These are phyloP conservation scores for Wickerhamiella dianesei DNA, from an alignment of 805 yeast species.

Conservation along the genomic window DNA sequence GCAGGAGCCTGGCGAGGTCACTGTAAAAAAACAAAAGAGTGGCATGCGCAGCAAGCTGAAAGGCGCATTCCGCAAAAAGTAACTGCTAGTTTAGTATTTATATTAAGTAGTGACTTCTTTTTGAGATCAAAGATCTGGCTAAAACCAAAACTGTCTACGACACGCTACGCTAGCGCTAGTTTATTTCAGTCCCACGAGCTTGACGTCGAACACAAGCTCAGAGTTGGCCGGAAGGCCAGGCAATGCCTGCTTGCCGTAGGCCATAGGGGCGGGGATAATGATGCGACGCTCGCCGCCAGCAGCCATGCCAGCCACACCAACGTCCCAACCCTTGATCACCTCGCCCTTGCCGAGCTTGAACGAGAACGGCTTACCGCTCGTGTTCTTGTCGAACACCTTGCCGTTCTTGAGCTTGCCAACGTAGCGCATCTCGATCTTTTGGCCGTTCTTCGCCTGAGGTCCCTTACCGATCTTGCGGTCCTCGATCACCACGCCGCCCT, in stretches of 20 bases:
- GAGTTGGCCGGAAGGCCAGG: constrained; percentile 99
- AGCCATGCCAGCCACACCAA: constrained; percentile 97
- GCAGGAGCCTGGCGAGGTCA: not conserved
- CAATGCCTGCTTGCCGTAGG: constrained; percentile 83
- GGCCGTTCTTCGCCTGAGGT: constrained; percentile 71
- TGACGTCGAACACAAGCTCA: constrained; percentile 90
- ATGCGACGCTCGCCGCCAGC: constrained; percentile 99
- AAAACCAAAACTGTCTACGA: not conserved
- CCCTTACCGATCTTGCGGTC: constrained; percentile 88
- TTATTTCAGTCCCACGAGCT: constrained; percentile 79
- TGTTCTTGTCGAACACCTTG: constrained; percentile 91
- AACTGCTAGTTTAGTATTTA: not conserved
- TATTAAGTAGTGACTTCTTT: too few species aligned
- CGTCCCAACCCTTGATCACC: constrained; percentile 97
- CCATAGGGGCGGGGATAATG: constrained; percentile 88
- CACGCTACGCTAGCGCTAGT: not conserved
- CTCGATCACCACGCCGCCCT: constrained; percentile 89
- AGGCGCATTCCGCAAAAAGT: constrained; percentile 12
- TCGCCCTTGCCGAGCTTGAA: constrained; percentile 93
- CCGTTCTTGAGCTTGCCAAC: constrained; percentile 96
- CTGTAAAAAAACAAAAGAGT: constrained; percentile 7
- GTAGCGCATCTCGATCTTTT: constrained; percentile 91
- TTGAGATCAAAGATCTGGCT: too few species aligned
- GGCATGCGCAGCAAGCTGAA: constrained; percentile 11
- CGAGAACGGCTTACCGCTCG: constrained; percentile 88